Evolutionary conservation across 2,329 filamentous ascomycete genomes (phyloP).

Genomic region (Fusarium sterilihyphosum): DNA sequence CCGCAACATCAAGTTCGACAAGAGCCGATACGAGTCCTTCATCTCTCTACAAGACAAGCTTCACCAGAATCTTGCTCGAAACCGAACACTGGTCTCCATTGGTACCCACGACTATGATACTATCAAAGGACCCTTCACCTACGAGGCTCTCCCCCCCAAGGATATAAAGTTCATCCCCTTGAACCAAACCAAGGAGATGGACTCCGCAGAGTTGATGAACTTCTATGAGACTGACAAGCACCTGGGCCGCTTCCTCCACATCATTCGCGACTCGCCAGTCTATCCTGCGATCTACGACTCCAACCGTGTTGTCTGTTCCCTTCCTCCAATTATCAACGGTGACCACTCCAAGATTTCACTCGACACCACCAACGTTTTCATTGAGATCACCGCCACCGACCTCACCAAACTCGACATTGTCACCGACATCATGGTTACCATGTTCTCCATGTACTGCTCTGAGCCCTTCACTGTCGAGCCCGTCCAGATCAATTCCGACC

Average conservation of each 20-base stretch:
- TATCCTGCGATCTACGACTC: conserved; percentile 97
- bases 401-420: conserved; percentile 97
- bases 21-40: conserved; percentile 95
- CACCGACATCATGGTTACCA: conserved; percentile 92
- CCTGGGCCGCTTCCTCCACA: conserved; percentile 88
- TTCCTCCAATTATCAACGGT: conserved; percentile 98
- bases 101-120: conserved; percentile 97
- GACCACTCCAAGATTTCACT: conserved; percentile 96
- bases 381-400: conserved; percentile 96
- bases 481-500: conserved; percentile 88
- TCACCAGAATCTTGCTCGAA: conserved; percentile 92
- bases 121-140: conserved; percentile 93
- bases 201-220: conserved; percentile 86
- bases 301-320: conserved; percentile 85
- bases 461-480: conserved; percentile 95
- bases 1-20: conserved; percentile 89
- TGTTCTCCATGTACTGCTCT: conserved; percentile 93
- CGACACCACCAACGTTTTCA: conserved; percentile 92
- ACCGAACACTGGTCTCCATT: conserved; percentile 94
- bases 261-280: conserved; percentile 91
- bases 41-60: conserved; percentile 98
- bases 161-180: conserved; percentile 91
- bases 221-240: conserved; percentile 97
- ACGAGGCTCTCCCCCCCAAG: conserved; percentile 90
- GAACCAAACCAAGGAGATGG: conserved; percentile 91